Evolutionary conservation across 148 eudicot species (phyloP).

Genomic region (Hydrangea macrophylla): DNA sequence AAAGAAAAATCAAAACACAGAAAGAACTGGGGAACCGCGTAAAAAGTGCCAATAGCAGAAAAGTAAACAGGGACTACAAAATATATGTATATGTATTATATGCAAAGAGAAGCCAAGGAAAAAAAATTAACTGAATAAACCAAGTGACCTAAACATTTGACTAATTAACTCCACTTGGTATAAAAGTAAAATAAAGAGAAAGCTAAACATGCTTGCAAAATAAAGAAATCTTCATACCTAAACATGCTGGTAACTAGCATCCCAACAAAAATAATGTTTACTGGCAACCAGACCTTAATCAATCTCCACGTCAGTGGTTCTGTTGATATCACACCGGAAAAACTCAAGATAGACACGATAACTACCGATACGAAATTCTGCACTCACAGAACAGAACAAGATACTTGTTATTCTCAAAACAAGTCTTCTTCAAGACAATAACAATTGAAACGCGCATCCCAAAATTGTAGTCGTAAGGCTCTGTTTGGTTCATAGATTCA

Average conservation of each 20-base stretch:
- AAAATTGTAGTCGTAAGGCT: not conserved
- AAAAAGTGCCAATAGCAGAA: not conserved
- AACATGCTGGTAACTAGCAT: slow-evolving; percentile 99
- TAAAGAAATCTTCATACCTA: slow-evolving; percentile 45
- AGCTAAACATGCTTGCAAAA: not conserved
- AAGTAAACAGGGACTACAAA: not conserved
- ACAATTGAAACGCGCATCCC: not conserved
- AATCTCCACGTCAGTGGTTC: slow-evolving; percentile 94
- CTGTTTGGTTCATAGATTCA: too few relatives aligned
- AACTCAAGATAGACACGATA: slow-evolving; percentile 54
- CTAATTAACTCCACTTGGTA: not conserved
- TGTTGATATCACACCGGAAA: slow-evolving; percentile 69
- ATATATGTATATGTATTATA: not conserved
- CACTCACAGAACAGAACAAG: slow-evolving; percentile 22
- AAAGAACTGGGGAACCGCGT: not conserved
- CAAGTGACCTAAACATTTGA: too few relatives aligned
- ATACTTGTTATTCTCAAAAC: slow-evolving; percentile 6
- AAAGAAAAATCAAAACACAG: not conserved
- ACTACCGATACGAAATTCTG: slow-evolving; percentile 93
- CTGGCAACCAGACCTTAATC: slow-evolving; percentile 95
- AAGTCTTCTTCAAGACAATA: not conserved
- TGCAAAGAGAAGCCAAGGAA: not conserved
- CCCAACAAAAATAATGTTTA: slow-evolving; percentile 91
- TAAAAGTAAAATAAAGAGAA: not conserved
- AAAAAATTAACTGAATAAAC: too few relatives aligned